Evolutionary conservation across 108 stramenopile species (phyloP).

Genomic region (Cylindrotheca closterium): DNA sequence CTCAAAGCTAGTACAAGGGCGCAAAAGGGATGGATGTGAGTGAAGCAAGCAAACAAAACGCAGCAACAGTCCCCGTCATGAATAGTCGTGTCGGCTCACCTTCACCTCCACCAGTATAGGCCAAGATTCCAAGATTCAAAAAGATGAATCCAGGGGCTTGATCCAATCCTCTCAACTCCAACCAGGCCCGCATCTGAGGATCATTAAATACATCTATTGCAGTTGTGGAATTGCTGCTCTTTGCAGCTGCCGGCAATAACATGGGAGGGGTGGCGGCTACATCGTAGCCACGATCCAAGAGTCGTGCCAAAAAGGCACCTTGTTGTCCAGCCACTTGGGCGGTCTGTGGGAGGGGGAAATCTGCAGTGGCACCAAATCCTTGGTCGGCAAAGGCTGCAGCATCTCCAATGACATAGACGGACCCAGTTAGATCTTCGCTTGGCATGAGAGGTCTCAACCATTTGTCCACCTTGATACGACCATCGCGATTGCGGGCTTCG

Average conservation of each 20-base stretch:
- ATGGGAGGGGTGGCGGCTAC: constrained; percentile 38
- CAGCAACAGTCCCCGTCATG: no score
- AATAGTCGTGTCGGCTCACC: not conserved
- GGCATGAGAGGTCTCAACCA: constrained; percentile 54
- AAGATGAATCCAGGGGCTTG: constrained; percentile 60
- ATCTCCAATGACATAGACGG: constrained; percentile 66
- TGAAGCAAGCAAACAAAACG: not conserved
- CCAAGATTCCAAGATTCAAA: constrained; percentile 71
- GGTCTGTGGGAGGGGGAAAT: constrained; percentile 55
- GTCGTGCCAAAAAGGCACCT: constrained; percentile 68
- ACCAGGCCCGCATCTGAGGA: constrained; percentile 31
- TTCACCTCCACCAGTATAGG: constrained; percentile 75
- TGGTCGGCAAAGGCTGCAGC: constrained; percentile 43
- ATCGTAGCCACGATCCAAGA: constrained; percentile 67
- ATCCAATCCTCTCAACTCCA: constrained; percentile 48
- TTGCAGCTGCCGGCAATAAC: constrained; percentile 2
- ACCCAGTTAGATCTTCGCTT: constrained; percentile 35
- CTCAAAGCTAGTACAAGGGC: constrained; percentile 41
- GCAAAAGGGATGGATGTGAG: not conserved
- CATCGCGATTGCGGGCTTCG: constrained; percentile 34
- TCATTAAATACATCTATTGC: not conserved
- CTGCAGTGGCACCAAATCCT: constrained; percentile 15
- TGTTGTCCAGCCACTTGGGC: constrained; percentile 85
- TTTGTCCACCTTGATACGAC: constrained; percentile 62
- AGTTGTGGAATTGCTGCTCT: constrained; percentile 5